These are phyloP conservation scores for Dothistroma septosporum DNA, from an alignment of 2,329 filamentous ascomycete species.

Conservation along the genomic window DNA sequence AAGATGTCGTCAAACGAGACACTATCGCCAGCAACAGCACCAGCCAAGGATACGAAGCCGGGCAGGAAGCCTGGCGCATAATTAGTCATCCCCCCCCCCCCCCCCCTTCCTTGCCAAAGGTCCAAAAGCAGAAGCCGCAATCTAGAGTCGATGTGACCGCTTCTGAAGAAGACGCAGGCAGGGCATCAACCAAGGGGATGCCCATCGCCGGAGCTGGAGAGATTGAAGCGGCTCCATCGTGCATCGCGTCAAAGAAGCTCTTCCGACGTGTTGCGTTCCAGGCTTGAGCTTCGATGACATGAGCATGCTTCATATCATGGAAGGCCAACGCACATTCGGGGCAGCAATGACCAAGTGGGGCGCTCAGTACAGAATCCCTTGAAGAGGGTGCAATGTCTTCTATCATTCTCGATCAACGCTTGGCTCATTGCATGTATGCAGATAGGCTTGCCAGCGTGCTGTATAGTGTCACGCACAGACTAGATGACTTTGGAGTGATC, in stretches of 20 bases:
- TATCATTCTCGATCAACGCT: background rate
- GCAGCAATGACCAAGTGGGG: background rate
- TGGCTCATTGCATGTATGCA: background rate
- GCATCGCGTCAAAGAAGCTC: background rate
- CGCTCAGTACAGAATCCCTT: background rate
- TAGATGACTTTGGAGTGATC: background rate
- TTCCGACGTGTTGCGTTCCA: background rate
- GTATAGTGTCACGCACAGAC: background rate
- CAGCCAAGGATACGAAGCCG: no score
- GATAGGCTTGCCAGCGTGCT: background rate
- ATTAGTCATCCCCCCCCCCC: no score
- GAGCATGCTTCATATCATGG: background rate
- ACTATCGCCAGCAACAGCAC: no score
- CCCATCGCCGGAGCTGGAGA: background rate
- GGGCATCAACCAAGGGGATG: background rate
- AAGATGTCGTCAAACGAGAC: no score
- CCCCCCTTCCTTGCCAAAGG: no score
- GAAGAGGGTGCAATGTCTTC: background rate
- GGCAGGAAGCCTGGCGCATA: no score
- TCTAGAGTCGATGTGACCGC: background rate
- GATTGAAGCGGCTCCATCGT: background rate
- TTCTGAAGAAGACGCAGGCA: background rate
- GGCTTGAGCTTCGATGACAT: background rate
- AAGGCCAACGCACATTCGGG: background rate
- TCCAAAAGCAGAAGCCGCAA: background rate